Base-by-base conservation (phyloP, 768 basidiomycete species). In the Agaricus subrufescens region DNA sequence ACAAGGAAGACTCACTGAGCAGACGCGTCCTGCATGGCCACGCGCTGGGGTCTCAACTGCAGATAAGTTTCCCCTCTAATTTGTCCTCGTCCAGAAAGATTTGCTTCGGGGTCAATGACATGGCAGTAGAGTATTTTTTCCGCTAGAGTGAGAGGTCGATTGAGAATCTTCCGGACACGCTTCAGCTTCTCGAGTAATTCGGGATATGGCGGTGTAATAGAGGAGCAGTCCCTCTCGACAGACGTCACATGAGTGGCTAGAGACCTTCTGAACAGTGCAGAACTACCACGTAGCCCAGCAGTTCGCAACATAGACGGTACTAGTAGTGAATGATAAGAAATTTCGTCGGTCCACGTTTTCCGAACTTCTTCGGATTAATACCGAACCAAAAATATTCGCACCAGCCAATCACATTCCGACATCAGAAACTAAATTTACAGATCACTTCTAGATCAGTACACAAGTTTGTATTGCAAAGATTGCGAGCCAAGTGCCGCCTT, bases 121-220 rank as follows among this genome's bases (percentile, higher is more conserved):
- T 99, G 97, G 63, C 91, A 87, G 73, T 97, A 98, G 30, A 99
- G 78, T 43, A 98, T 95, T 79, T 99, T 99, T 73, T 99, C 97
- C 23, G 95, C 89, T n/a, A 99, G 78, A 2, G 94, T 93, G 53
- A 99, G 74, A 38, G 94, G 95, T 52, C 86, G 77, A 61, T 84
- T 77, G 62, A 98, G 78, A 45, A 89, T 71, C 53, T 78, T 67
- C 44, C 89, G 84, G 52, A 93, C 91, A 51, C 71, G 71, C 52
- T 81, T 75, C 54, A 97, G 81, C 48, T 87, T 94, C 62, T 79
- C 65, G 34, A 90, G 77, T 38, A 98, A 77, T 40, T 71, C 69
- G 2, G 79, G 58, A 71, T 97, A 98, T 11, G 94, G 92, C 19
- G 95, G 96, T 12, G 86, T 94, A 62, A 97, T 91, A 4, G 87